A percentile compares a stretch with the other conserved stretches of the same genome.
These are phyloP conservation scores for Aspergillus cristatus DNA, from an alignment of 495 filamentous ascomycete species.

Conservation along the genomic window DNA sequence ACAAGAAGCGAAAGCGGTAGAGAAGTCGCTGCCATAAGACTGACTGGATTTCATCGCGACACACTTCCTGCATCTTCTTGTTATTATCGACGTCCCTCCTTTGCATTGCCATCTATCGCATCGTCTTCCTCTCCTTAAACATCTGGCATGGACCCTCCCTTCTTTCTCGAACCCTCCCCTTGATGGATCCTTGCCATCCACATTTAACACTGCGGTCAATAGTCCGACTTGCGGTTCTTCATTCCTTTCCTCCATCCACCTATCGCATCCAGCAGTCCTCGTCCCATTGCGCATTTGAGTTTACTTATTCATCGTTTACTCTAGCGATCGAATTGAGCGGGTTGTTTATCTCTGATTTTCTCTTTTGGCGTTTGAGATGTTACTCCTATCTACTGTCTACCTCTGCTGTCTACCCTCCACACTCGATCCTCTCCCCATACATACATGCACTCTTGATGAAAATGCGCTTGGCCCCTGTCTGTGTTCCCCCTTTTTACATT, in stretches of 20 bases:
- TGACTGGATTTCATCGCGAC: neutral
- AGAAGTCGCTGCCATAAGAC: neutral
- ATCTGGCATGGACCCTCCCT: slow-evolving; percentile 2
- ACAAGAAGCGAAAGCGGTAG: slow-evolving; percentile 66
- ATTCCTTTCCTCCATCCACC: slow-evolving; percentile 1
- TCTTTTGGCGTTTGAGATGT: slow-evolving; percentile 12
- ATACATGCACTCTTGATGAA: too few species aligned
- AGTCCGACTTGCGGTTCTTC: slow-evolving; percentile 2
- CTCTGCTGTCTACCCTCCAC: too few species aligned
- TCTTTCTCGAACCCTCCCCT: neutral
- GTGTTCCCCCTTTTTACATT: too few species aligned
- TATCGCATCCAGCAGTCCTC: neutral
- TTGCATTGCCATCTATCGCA: neutral
- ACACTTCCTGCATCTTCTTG: neutral
- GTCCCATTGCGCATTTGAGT: slow-evolving; percentile 4
- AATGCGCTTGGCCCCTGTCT: too few species aligned
- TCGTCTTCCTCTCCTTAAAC: slow-evolving; percentile 1
- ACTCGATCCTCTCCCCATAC: too few species aligned
- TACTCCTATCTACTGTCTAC: neutral
- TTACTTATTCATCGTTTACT: slow-evolving; percentile 21
- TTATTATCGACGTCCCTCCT: neutral
- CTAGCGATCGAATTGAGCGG: slow-evolving; percentile 27
- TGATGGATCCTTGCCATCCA: slow-evolving; percentile 4
- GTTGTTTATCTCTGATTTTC: slow-evolving; percentile 12
- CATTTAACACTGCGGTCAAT: too few species aligned